These are phyloP conservation scores for Paraphaeosphaeria sporulosa DNA, from an alignment of 2,329 filamentous ascomycete species.

Conservation along the genomic window DNA sequence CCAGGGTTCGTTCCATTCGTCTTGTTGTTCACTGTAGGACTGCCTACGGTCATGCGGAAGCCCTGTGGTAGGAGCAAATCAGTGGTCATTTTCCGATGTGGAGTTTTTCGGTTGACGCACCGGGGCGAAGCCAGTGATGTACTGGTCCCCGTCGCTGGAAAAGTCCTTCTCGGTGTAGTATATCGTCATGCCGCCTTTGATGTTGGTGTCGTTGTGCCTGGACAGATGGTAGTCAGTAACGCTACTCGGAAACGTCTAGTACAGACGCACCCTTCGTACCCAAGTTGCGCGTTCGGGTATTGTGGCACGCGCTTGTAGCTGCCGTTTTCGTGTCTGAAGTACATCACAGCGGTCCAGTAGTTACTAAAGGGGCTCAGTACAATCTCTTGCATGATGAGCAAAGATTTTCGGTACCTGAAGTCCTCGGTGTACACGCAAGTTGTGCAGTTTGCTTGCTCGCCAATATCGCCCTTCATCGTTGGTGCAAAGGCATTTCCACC, in stretches of 20 bases:
- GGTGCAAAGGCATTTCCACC: slow-evolving; percentile 22
- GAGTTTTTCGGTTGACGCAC: slow-evolving; percentile 11
- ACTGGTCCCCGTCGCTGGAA: slow-evolving; percentile 35
- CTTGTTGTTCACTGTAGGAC: slow-evolving; percentile 35
- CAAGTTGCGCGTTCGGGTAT: slow-evolving; percentile 35
- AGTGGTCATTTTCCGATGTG: background rate
- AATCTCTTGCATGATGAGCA: background rate
- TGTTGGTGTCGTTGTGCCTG: slow-evolving; percentile 26
- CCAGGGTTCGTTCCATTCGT: slow-evolving; percentile 20
- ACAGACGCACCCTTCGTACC: slow-evolving; percentile 14
- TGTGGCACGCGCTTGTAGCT: slow-evolving; percentile 28
- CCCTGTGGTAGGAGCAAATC: slow-evolving; percentile 22
- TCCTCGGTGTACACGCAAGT: slow-evolving; percentile 25
- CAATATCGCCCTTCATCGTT: slow-evolving; percentile 28
- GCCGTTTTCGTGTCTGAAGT: slow-evolving; percentile 25
- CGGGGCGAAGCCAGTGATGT: slow-evolving; percentile 35
- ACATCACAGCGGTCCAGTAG: slow-evolving; percentile 33
- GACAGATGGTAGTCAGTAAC: background rate
- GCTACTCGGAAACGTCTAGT: no score
- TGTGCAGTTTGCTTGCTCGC: slow-evolving; percentile 26
- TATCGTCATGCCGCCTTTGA: slow-evolving; percentile 45
- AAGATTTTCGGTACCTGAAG: slow-evolving; percentile 15
- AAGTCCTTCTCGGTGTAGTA: slow-evolving; percentile 48
- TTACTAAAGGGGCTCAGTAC: slow-evolving; percentile 14
- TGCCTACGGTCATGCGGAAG: slow-evolving; percentile 44